Conservation (phyloP, 2,329 filamentous ascomycete species). For the Colletotrichum sp. region DNA sequence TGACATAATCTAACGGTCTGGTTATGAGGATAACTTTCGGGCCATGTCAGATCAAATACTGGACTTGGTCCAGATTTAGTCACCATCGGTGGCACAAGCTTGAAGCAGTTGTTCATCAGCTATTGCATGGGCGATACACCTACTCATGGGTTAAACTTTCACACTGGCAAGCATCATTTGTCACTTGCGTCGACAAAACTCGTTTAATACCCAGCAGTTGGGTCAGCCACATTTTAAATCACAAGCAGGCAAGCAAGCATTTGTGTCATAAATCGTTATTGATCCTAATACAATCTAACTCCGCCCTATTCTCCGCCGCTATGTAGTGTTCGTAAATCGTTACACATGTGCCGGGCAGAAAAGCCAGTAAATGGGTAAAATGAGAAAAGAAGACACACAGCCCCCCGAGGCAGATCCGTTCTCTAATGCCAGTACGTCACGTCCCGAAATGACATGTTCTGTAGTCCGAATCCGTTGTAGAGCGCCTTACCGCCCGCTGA, state of each 20-base stretch:
- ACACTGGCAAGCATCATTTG: background rate
- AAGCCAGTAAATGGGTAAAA: background rate
- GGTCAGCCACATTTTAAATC: background rate
- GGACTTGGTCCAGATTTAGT: background rate
- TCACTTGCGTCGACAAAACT: background rate
- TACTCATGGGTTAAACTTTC: accelerated
- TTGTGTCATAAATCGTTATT: slow-evolving; percentile 19
- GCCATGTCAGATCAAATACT: no score
- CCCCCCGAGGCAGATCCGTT: background rate
- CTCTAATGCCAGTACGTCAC: slow-evolving; percentile 12
- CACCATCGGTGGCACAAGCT: no score
- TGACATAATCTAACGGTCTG: no score
- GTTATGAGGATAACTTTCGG: no score
- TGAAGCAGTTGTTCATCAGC: background rate
- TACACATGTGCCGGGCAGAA: slow-evolving; percentile 17
- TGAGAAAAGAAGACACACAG: slow-evolving; percentile 7
- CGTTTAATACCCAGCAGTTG: background rate
- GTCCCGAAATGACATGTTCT: slow-evolving; percentile 1
- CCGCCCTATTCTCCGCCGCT: slow-evolving; percentile 16
- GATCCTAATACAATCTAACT: slow-evolving; percentile 19
- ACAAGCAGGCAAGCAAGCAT: background rate
- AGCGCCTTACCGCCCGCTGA: background rate
- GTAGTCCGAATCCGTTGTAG: slow-evolving; percentile 5
- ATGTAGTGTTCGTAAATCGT: slow-evolving; percentile 21
- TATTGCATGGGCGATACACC: background rate